Evolutionary conservation across 164 flowering plant genomes (phyloP).

Genomic region (Vitis labrusca): DNA sequence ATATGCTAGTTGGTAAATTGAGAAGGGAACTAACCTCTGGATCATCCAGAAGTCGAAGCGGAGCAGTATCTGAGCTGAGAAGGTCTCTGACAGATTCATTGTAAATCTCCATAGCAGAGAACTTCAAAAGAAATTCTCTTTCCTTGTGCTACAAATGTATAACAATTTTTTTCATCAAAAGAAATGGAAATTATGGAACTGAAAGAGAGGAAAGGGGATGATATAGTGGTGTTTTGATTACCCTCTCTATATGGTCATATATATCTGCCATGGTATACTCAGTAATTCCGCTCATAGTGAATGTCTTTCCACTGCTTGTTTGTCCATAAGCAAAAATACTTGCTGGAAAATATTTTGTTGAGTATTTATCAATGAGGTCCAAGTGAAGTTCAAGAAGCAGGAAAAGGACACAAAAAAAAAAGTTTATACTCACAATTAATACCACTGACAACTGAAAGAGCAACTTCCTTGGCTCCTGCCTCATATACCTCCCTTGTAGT

Average conservation of each 20-base stretch:
- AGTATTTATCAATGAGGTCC: neutral
- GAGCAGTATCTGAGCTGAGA: conserved; percentile 61
- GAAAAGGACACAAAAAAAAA: neutral
- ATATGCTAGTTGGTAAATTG: conserved; percentile 1
- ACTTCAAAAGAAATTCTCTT: conserved; percentile 73
- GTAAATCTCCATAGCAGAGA: conserved; percentile 95
- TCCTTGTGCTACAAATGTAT: conserved; percentile 66
- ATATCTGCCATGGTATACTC: conserved; percentile 75
- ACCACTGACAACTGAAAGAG: conserved; percentile 87
- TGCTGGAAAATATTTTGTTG: conserved; percentile 44
- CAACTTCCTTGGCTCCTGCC: conserved; percentile 82
- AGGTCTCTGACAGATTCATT: conserved; percentile 94
- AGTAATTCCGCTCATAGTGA: conserved; percentile 88
- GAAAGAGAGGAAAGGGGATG: neutral
- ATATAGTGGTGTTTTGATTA: conserved; percentile 21
- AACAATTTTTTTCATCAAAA: neutral
- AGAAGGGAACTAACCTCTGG: conserved; percentile 70
- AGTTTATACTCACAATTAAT: conserved; percentile 64
- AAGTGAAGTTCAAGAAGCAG: neutral
- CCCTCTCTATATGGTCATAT: conserved; percentile 66
- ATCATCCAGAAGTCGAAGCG: conserved; percentile 92
- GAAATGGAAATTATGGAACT: neutral
- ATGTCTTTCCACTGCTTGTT: conserved; percentile 98
- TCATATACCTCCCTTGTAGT: conserved; percentile 81
- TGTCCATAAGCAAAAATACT: conserved; percentile 97